Conservation (phyloP, 1,139 yeast genomes). For the Geotrichum klebahnii region DNA sequence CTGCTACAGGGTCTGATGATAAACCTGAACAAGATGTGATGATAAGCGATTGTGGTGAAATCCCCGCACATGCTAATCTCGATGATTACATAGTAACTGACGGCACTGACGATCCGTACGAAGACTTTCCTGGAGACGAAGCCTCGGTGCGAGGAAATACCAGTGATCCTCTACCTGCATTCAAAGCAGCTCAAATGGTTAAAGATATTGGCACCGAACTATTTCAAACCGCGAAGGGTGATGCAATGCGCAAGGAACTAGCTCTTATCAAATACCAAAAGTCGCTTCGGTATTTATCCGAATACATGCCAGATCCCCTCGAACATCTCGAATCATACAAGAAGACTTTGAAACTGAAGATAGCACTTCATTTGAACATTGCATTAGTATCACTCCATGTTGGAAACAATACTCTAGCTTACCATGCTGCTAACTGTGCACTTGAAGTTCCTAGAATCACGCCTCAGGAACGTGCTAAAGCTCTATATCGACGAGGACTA, state of each 20-base stretch:
- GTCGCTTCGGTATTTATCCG: constrained; percentile 63
- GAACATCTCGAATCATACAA: constrained; percentile 26
- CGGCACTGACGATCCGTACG: constrained; percentile 79
- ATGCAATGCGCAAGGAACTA: constrained; percentile 48
- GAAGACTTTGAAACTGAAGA: constrained; percentile 45
- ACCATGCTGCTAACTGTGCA: constrained; percentile 61
- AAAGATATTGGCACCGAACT: constrained; percentile 79
- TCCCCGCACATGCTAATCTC: constrained; percentile 40
- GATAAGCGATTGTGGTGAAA: constrained; percentile 67
- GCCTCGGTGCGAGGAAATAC: constrained; percentile 33
- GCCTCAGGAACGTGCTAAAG: constrained; percentile 71
- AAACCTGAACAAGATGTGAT: constrained; percentile 61
- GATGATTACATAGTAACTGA: constrained; percentile 44
- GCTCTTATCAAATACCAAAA: constrained; percentile 69
- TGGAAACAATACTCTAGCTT: constrained; percentile 51
- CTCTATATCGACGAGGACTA: constrained; percentile 76
- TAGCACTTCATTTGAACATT: constrained; percentile 63
- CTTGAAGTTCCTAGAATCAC: constrained; percentile 56
- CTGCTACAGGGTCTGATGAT: constrained; percentile 59
- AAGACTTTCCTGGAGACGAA: constrained; percentile 71
- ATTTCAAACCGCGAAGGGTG: constrained; percentile 46
- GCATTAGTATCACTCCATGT: constrained; percentile 69
- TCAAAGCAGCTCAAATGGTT: constrained; percentile 58
- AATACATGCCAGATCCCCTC: constrained; percentile 55
- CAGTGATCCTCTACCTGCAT: constrained; percentile 53